Conservation (phyloP, 176 grass and related monocot species). For the Ensete glaucum region DNA sequence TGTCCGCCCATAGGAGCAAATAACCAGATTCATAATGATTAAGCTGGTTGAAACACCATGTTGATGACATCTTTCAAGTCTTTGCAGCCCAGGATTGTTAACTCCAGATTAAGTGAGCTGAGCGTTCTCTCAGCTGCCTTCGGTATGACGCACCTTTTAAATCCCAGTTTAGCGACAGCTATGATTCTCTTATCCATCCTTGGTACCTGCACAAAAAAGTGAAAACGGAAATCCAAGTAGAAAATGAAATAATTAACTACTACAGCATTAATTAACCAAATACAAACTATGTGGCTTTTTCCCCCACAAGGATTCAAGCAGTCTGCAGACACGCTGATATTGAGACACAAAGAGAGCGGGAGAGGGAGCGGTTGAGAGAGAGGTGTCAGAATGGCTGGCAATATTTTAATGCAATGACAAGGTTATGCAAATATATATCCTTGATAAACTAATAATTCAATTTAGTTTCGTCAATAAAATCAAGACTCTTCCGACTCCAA, state of each 20-base stretch:
- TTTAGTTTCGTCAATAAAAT: too few relatives aligned
- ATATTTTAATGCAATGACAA: too few relatives aligned
- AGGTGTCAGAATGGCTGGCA: too few relatives aligned
- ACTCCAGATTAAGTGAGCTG: conserved; percentile 30
- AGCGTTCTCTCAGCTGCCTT: conserved; percentile 51
- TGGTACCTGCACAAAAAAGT: conserved; percentile 47
- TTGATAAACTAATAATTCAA: too few relatives aligned
- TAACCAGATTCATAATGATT: background rate
- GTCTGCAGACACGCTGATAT: background rate
- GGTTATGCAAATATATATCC: too few relatives aligned
- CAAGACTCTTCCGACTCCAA: too few relatives aligned
- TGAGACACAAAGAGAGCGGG: background rate
- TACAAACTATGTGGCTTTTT: too few relatives aligned
- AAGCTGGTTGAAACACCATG: conserved; percentile 28
- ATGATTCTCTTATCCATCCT: conserved; percentile 87
- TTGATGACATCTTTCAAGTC: conserved; percentile 87
- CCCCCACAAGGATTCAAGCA: background rate
- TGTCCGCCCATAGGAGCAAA: too few relatives aligned
- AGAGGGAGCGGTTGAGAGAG: too few relatives aligned
- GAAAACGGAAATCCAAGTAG: conserved; percentile 2
- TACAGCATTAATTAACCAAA: background rate
- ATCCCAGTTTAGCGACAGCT: conserved; percentile 63
- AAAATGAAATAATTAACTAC: background rate
- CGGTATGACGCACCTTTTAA: conserved; percentile 70
- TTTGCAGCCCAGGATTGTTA: conserved; percentile 57